These are phyloP conservation scores for Diutina neorugosa DNA, from an alignment of 1,139 yeast species.

Conservation along the genomic window DNA sequence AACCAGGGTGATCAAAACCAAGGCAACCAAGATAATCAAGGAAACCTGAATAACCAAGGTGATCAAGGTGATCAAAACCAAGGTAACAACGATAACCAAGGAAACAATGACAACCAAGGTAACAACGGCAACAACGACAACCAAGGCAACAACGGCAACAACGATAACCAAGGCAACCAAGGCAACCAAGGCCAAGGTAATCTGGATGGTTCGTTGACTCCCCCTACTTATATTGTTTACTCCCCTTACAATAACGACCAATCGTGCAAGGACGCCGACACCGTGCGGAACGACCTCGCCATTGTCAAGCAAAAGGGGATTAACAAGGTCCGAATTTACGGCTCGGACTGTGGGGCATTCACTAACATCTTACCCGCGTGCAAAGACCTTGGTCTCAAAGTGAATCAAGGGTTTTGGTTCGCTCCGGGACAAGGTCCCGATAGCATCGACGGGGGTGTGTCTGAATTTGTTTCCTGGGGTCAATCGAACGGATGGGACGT, in stretches of 20 bases:
- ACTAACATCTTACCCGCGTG: conserved; percentile 55
- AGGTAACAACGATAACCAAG: too few species aligned
- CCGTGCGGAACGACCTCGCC: conserved; percentile 48
- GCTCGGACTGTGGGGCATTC: conserved; percentile 72
- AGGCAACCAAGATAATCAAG: too few species aligned
- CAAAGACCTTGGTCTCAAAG: conserved; percentile 46
- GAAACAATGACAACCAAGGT: neutral
- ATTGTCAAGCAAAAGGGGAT: conserved; percentile 52
- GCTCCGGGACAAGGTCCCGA: conserved; percentile 42
- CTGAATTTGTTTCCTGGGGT: conserved; percentile 40
- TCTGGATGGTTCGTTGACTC: neutral
- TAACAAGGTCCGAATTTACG: conserved; percentile 58
- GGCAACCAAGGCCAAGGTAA: neutral
- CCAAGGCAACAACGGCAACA: neutral
- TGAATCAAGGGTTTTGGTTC: conserved; percentile 87
- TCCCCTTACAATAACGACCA: conserved; percentile 68
- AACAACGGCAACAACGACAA: neutral
- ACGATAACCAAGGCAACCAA: neutral
- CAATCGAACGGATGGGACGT: conserved; percentile 51
- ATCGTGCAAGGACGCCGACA: conserved; percentile 46
- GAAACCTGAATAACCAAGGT: neutral
- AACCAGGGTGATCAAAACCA: too few species aligned
- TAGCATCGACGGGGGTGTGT: conserved; percentile 51
- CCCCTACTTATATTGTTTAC: conserved; percentile 27
- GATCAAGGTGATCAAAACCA: neutral